Conservation (phyloP, 306 rosid genomes). For the Nissolia schottii region DNA sequence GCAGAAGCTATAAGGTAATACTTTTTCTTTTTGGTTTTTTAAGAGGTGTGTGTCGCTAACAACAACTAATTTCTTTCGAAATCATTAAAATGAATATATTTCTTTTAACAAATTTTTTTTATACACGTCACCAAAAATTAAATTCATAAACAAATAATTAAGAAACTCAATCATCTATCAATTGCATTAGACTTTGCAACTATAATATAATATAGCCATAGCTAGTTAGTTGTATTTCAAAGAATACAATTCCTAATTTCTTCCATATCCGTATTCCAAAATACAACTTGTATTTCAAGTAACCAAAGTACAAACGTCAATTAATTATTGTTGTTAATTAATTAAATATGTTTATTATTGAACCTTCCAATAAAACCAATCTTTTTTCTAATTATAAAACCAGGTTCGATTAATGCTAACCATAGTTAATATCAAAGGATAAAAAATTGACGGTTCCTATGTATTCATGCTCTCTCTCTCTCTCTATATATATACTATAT, state of each 20-base stretch:
- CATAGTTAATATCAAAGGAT: not conserved
- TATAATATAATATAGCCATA: too few relatives aligned
- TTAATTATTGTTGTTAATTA: not conserved
- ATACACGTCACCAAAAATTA: too few relatives aligned
- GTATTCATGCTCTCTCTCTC: not conserved
- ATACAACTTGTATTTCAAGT: slow-evolving; percentile 37
- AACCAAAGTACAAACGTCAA: slow-evolving; percentile 15
- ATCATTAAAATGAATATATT: too few relatives aligned
- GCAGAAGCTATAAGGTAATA: slow-evolving; percentile 5
- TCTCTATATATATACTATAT: too few relatives aligned
- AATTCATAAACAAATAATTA: too few relatives aligned
- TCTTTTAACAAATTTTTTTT: too few relatives aligned
- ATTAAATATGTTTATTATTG: slow-evolving; percentile 8
- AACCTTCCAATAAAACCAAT: not conserved
- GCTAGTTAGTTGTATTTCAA: slow-evolving; percentile 1
- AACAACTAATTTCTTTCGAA: too few relatives aligned
- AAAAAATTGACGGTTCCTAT: not conserved
- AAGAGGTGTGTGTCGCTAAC: too few relatives aligned
- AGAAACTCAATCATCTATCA: too few relatives aligned
- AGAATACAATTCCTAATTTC: slow-evolving; percentile 27
- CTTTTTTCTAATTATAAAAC: not conserved
- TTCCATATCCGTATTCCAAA: not conserved
- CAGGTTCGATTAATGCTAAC: not conserved
- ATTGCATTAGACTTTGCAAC: too few relatives aligned
- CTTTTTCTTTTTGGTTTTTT: too few relatives aligned